A percentile compares a stretch with the other conserved stretches of the same genome.
phyloP scores from a whole-genome alignment of 495 filamentous ascomycete genomes.

The Penicilliopsis zonata region DNA sequence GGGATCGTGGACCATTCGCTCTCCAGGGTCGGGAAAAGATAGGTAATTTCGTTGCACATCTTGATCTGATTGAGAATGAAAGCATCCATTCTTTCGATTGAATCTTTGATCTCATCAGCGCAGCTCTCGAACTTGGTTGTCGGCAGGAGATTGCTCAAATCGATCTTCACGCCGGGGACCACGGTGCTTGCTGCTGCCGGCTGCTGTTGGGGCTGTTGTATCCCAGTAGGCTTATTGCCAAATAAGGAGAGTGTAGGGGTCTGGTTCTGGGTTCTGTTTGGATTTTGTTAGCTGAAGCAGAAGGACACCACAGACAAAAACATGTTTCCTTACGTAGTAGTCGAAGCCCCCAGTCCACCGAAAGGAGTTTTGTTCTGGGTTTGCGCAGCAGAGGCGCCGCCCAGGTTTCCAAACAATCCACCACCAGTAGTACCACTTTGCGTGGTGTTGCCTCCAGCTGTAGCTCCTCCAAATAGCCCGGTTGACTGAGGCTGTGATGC shows the following conservation, averaged over 20 bases:
- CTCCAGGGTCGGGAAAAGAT: slow-evolving; percentile 45
- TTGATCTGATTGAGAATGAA: slow-evolving; percentile 59
- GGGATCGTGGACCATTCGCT: slow-evolving; percentile 52
- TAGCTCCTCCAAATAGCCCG: slow-evolving; percentile 30
- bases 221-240: slow-evolving; percentile 16
- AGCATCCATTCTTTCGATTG: slow-evolving; percentile 63
- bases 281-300: slow-evolving; percentile 3
- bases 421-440: slow-evolving; percentile 22
- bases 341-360: slow-evolving; percentile 15
- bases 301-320: slow-evolving; percentile 1
- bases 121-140: slow-evolving; percentile 89
- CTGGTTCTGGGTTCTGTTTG: slow-evolving; percentile 22
- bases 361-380: slow-evolving; percentile 27
- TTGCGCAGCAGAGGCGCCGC: slow-evolving; percentile 21
- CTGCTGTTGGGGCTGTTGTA: slow-evolving; percentile 37
- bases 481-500: slow-evolving; percentile 32
- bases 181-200: slow-evolving; percentile 27
- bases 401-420: slow-evolving; percentile 19
- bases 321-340: slow-evolving; percentile 21
- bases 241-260: slow-evolving; percentile 31
- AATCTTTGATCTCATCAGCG: slow-evolving; percentile 64
- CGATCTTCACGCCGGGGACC: slow-evolving; percentile 61
- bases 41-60: slow-evolving; percentile 31
- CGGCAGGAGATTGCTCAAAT: slow-evolving; percentile 59
- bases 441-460: slow-evolving; percentile 24